Conservation (phyloP, 495 filamentous ascomycete species). For the Xylaria intraflava region DNA sequence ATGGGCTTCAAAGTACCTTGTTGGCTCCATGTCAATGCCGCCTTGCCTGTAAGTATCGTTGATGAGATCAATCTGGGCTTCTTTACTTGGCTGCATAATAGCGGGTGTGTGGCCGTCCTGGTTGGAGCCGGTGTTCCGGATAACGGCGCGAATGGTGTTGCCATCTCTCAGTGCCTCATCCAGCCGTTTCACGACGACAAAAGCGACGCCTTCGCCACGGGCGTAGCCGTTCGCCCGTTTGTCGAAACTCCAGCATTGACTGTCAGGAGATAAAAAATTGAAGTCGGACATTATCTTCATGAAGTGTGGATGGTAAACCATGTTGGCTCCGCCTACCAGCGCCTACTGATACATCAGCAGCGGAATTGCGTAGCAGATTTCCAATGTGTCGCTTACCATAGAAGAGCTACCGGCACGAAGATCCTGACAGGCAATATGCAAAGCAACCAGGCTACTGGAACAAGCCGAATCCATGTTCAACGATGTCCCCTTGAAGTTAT, state of each 20-base stretch:
- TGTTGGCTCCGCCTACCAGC: constrained; percentile 39
- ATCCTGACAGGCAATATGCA: constrained; percentile 61
- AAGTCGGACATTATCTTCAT: constrained; percentile 19
- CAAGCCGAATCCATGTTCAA: constrained; percentile 48
- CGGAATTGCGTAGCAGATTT: too few relatives aligned
- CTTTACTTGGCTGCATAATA: constrained; percentile 42
- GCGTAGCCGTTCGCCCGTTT: constrained; percentile 50
- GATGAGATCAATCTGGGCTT: constrained; percentile 44
- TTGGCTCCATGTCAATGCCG: constrained; percentile 34
- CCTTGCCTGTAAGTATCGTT: constrained; percentile 34
- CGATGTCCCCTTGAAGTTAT: constrained; percentile 35
- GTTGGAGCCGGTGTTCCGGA: constrained; percentile 46
- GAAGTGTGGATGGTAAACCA: constrained; percentile 40
- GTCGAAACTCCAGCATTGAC: constrained; percentile 44
- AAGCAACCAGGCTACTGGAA: constrained; percentile 49
- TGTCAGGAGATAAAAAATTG: constrained; percentile 25
- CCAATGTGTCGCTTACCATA: constrained; percentile 1
- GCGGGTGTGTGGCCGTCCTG: constrained; percentile 41
- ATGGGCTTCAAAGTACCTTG: constrained; percentile 38
- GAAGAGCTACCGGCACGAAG: constrained; percentile 42
- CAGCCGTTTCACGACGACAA: constrained; percentile 47
- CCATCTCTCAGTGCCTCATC: constrained; percentile 37
- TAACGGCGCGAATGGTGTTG: constrained; percentile 49
- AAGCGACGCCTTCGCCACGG: constrained; percentile 50
- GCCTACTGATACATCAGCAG: too few relatives aligned